Evolutionary conservation across 176 grass and related monocot genomes (phyloP).

Genomic region (Oryza glaberrima): DNA sequence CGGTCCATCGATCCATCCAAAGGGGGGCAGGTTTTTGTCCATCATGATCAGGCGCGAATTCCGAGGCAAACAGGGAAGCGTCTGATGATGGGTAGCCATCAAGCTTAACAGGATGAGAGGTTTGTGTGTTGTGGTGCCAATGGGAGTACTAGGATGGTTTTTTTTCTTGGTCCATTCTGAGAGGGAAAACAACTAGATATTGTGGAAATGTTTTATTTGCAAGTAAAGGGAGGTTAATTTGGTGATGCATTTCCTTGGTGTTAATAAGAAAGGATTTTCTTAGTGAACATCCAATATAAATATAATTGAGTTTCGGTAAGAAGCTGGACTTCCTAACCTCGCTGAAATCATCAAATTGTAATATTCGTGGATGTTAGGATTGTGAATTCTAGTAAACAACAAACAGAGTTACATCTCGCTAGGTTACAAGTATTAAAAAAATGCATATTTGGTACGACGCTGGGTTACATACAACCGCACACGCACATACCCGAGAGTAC

Average conservation of each 20-base stretch:
- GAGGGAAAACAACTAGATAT: not conserved
- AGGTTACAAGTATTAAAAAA: no score
- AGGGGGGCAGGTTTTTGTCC: slow-evolving; percentile 25
- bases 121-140: not conserved
- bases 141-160: not conserved
- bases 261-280: no score
- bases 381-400: no score
- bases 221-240: not conserved
- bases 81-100: not conserved
- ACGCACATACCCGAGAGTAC: slow-evolving; percentile 3
- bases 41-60: not conserved
- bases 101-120: not conserved
- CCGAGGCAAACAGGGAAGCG: not conserved
- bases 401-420: no score
- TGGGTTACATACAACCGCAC: not conserved
- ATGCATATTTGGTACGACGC: not conserved
- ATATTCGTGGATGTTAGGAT: no score
- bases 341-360: no score
- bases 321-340: no score
- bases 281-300: no score
- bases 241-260: not conserved
- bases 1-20: slow-evolving; percentile 4
- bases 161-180: not conserved
- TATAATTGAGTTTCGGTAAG: no score
- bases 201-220: not conserved